Evolutionary conservation across 805 yeast genomes (phyloP), one percentile per base, ranked within the genome.

Genomic region (Zygoascus flipseniorum): DNA sequence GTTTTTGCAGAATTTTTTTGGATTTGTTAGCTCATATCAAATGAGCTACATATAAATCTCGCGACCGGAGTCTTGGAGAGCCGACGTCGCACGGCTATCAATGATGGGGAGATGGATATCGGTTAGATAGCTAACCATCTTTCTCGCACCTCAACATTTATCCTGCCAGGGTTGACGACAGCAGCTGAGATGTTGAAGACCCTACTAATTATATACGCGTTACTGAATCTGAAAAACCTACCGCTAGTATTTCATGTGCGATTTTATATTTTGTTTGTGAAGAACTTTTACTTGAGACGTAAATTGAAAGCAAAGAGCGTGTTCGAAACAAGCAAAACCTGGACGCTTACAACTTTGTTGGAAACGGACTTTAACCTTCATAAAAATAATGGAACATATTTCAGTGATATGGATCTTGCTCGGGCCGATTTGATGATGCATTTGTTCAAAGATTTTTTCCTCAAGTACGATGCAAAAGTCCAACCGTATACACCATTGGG

Each of bases 331-430:
- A 63, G 72, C 0, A 60, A 65, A 13, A 72, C 72, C 58, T 58
- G 66, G 20, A 77, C 89, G 0, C 80, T 79, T 55, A 86, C 85
- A 31, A 83, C 92, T 1, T 81, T 86, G 8, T 69, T 86, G 62
- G 97, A 90, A 65, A 82, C 88, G 64, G 97, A 90, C 68, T 78
- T 86, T 72, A 88, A 88, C 64, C 62, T 89, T 48, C 98, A 90
- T 72, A 92, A 90, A 71, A 81, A 85, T 53, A 92, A 92, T 66
- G 82, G 92, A 6, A 85, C 96, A 1, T 92, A 90, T 69, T 85
- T 86, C 62, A 70, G 75, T 18, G 97, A 90, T 59, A 72, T 88
- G 65, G 97, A 90, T 65, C 74, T 89, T 57, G 81, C 87, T 2
- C 79, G 97, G 64, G 75, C 86, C 8, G 80, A 81, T 53, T 68